Evolutionary conservation across 2,329 filamentous ascomycete species (phyloP), one percentile per base, ranked within the genome.

Genomic region (Immersiporthe knoxdaviesiana): DNA sequence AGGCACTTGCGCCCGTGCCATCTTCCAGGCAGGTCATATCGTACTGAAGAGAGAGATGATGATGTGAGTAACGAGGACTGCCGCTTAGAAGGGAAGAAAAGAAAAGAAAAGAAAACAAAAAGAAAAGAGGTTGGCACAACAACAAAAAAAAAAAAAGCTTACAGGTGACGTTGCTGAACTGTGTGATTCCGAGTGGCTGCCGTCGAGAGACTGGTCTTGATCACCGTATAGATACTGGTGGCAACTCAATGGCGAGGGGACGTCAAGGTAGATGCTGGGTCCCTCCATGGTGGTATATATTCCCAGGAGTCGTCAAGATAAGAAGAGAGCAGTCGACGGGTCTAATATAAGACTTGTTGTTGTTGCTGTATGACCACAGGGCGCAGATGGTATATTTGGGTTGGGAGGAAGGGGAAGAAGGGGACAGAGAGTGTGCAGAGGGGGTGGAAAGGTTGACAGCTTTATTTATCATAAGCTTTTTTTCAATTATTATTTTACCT

Each of bases 161-260:
- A 82, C 80, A 41, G 76, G 74, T 65, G 79, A 80, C 61, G 77
- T 77, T 70, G 76, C 77, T 16, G 79, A 78, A 72, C 80, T 81
- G 61, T 80, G 78, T 3, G 78, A 78, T 58, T 78, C 77, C 5
- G 80, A 81, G 18, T 75, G 75, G 68, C 74, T 75, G 21, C 76
- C 74, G 68, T 80, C 79, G 58, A 78, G 71, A 66, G 80, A 80
- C 12, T 77, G 74, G 30, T 81, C 80, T n/a, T 75, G 65, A 35
- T 81, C 78, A 14, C 74, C 75, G 70, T 79, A 81, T 54, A 77
- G 72, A 65, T 79, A 80, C 37, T 76, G 74, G 65, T 77, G 72
- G 5, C 77, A 75, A 60, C 74, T 75, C 24, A 76, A 73, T 18
- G 79, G 77, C 35, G 79, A 79, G n/a, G 78, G 74, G 14, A 79